Evolutionary conservation across 2,329 filamentous ascomycete species (phyloP).

Genomic region (Drechslerella coelobrocha): DNA sequence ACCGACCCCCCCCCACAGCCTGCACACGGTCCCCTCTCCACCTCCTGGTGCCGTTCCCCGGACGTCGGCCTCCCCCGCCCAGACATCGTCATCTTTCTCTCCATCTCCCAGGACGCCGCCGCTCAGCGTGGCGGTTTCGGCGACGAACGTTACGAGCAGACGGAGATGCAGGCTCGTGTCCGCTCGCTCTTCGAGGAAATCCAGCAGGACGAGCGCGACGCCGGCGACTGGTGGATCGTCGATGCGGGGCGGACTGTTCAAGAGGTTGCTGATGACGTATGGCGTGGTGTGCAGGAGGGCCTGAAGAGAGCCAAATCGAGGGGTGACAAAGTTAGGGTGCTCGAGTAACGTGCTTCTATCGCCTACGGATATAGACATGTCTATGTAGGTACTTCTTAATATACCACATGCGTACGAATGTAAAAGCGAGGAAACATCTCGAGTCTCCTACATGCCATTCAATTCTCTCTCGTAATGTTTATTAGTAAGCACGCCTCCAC

Average conservation of each 20-base stretch:
- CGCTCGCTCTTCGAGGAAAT: constrained; percentile 53
- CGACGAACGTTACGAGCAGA: constrained; percentile 84
- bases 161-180: constrained; percentile 80
- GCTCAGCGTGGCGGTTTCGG: constrained; percentile 84
- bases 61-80: constrained; percentile 87
- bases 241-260: constrained; percentile 63
- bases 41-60: constrained; percentile 77
- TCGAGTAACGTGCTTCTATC: constrained; percentile 13
- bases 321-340: constrained; percentile 22
- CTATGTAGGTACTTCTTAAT: too few species aligned
- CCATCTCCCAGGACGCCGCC: constrained; percentile 76
- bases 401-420: too few species aligned
- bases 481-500: not conserved
- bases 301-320: constrained; percentile 44
- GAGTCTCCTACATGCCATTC: too few species aligned
- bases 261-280: constrained; percentile 66
- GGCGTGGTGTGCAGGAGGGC: constrained; percentile 58
- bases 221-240: constrained; percentile 53
- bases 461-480: not conserved
- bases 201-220: constrained; percentile 47
- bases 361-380: not conserved
- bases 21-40: constrained; percentile 65
- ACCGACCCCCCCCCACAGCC: constrained; percentile 52
- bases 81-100: constrained; percentile 85
- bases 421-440: too few species aligned